Conservation (phyloP, 257 asterid species). For the Ilex aquifolium region DNA sequence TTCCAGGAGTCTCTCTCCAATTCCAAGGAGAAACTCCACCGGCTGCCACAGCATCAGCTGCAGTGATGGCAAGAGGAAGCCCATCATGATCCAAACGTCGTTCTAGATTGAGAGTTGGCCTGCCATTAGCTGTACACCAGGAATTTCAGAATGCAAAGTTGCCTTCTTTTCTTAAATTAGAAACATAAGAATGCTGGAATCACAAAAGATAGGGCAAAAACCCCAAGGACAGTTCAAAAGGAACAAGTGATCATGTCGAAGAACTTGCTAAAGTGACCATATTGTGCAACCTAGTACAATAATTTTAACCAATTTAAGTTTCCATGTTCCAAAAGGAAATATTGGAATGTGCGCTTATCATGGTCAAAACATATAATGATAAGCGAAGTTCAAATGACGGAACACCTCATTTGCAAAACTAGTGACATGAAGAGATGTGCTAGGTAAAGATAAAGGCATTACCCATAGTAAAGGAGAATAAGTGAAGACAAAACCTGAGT, state of each 20-base stretch:
- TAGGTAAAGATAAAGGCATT: neutral
- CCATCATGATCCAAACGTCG: conserved; percentile 79
- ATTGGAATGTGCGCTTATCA: neutral
- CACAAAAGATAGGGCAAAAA: neutral
- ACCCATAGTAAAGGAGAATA: no score
- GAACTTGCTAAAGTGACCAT: no score
- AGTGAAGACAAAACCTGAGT: neutral
- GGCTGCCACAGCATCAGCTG: conserved; percentile 78
- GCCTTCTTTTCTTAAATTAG: no score
- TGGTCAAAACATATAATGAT: no score
- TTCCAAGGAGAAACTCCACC: conserved; percentile 91
- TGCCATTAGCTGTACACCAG: conserved; percentile 54
- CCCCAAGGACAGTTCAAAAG: neutral
- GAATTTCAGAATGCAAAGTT: neutral
- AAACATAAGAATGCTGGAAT: no score
- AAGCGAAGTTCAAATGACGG: neutral
- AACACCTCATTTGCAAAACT: neutral
- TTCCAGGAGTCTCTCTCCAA: conserved; percentile 87
- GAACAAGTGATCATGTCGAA: neutral
- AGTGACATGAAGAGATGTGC: neutral
- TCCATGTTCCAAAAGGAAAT: no score
- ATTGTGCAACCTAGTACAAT: neutral
- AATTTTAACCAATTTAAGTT: no score
- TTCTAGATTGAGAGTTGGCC: conserved; percentile 68
- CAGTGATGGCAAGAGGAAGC: conserved; percentile 81